phyloP scores from a whole-genome alignment of 1,139 yeast genomes.

The Magnusiomyces suaveolens region DNA sequence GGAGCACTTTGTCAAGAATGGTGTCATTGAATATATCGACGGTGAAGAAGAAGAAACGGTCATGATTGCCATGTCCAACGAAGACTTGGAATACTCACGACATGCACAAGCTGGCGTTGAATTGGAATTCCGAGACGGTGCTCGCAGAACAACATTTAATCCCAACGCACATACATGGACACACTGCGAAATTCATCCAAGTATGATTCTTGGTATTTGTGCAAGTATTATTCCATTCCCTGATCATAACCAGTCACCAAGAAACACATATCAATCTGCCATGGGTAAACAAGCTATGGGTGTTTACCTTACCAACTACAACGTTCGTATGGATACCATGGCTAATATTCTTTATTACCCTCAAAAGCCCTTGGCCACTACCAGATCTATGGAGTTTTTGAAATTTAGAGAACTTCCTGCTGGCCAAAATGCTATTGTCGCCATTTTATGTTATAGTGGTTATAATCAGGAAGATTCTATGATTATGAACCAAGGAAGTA shows the following conservation, averaged over 20 bases:
- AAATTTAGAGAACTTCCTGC: constrained; percentile 98
- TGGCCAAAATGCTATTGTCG: constrained; percentile 97
- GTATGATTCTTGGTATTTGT: constrained; percentile 97
- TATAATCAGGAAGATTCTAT: constrained; percentile 99
- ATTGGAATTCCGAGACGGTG: constrained; percentile 52
- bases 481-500: constrained; percentile 98
- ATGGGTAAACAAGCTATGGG: constrained; percentile 99
- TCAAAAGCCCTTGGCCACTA: constrained; percentile 97
- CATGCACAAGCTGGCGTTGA: constrained; percentile 44
- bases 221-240: constrained; percentile 99
- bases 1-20: constrained; percentile 75
- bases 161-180: constrained; percentile 80
- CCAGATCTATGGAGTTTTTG: constrained; percentile 96
- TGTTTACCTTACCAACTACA: constrained; percentile 90
- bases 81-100: constrained; percentile 70
- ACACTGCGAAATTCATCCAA: constrained; percentile 98
- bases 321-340: constrained; percentile 99
- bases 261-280: constrained; percentile 98
- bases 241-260: constrained; percentile 98
- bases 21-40: constrained; percentile 87
- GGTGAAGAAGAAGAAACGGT: constrained; percentile 98
- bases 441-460: constrained; percentile 96
- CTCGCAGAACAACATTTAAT: constrained; percentile 64
- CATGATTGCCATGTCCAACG: constrained; percentile 98
- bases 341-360: constrained; percentile 95